Conservation (phyloP, 2,329 filamentous ascomycete species). For the Ilyonectria robusta region DNA sequence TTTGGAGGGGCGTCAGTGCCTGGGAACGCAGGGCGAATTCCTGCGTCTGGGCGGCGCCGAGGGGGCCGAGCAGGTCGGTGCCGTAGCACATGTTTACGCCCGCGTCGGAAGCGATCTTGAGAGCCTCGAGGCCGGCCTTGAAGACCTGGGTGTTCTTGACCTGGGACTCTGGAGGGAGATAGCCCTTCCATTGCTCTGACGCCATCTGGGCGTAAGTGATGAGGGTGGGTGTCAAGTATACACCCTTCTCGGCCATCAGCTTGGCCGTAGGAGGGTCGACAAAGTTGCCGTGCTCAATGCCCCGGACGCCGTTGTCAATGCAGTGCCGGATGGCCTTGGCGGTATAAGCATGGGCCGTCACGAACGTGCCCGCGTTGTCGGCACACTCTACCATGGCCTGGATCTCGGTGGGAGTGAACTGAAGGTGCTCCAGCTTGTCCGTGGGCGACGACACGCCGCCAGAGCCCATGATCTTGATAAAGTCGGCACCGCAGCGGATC, state of each 20-base stretch:
- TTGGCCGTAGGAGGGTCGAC: slow-evolving; percentile 58
- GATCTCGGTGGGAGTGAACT: slow-evolving; percentile 71
- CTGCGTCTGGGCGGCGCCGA: slow-evolving; percentile 48
- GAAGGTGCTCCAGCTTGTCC: slow-evolving; percentile 65
- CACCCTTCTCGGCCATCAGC: slow-evolving; percentile 63
- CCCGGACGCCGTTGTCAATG: slow-evolving; percentile 55
- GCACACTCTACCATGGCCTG: slow-evolving; percentile 66
- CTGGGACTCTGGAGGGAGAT: slow-evolving; percentile 59
- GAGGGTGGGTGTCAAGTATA: slow-evolving; percentile 68
- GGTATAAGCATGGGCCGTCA: slow-evolving; percentile 72
- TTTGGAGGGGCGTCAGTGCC: slow-evolving; percentile 36
- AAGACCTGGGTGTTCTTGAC: slow-evolving; percentile 66
- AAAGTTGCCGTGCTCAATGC: slow-evolving; percentile 64
- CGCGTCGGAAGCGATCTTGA: slow-evolving; percentile 64
- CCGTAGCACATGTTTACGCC: slow-evolving; percentile 70
- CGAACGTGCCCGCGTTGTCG: slow-evolving; percentile 63
- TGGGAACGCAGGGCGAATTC: slow-evolving; percentile 49
- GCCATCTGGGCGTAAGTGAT: slow-evolving; percentile 65
- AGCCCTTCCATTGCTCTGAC: slow-evolving; percentile 56
- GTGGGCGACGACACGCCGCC: slow-evolving; percentile 70
- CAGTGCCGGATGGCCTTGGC: slow-evolving; percentile 67
- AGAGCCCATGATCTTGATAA: slow-evolving; percentile 73
- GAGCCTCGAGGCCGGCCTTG: slow-evolving; percentile 58
- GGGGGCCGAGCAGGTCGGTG: slow-evolving; percentile 53
- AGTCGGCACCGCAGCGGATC: slow-evolving; percentile 68